A percentile compares a stretch with the other conserved stretches of the same genome.
Evolutionary conservation across 495 filamentous ascomycete species (phyloP).

Genomic region (Copromyces sp.): DNA sequence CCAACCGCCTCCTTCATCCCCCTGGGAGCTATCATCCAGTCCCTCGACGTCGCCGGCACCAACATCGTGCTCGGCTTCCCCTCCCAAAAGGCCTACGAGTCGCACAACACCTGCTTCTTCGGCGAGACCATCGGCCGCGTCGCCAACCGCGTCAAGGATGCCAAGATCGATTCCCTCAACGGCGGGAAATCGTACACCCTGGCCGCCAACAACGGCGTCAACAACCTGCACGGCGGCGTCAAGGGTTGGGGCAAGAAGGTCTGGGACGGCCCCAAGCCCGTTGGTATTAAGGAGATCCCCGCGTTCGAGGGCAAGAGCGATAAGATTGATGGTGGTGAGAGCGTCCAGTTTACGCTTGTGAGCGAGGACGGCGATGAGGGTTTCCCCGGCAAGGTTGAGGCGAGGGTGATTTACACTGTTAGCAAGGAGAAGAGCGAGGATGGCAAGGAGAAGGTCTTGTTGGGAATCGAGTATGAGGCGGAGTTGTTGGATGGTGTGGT

Average conservation of each 20-base stretch:
- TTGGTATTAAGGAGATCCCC: conserved; percentile 36
- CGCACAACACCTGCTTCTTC: conserved; percentile 68
- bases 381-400: conserved; percentile 75
- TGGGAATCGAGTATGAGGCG: conserved; percentile 84
- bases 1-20: conserved; percentile 59
- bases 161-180: conserved; percentile 62
- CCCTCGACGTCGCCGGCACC: conserved; percentile 60
- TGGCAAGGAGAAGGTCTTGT: conserved; percentile 50
- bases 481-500: conserved; percentile 59
- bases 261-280: conserved; percentile 64
- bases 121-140: conserved; percentile 90
- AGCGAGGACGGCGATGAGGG: conserved; percentile 73
- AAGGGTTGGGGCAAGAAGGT: conserved; percentile 77
- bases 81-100: conserved; percentile 57
- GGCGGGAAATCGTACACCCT: conserved; percentile 55
- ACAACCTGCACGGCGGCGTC: conserved; percentile 72
- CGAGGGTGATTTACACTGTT: conserved; percentile 66
- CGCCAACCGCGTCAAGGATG: conserved; percentile 75
- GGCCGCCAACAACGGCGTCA: conserved; percentile 62
- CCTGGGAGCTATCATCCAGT: conserved; percentile 79
- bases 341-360: conserved; percentile 61
- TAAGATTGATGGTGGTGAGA: conserved; percentile 58
- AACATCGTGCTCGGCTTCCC: conserved; percentile 88
- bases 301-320: conserved; percentile 43
- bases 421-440: conserved; percentile 48